Conservation (phyloP, 441 rosid species). For the Sinapis alba region DNA sequence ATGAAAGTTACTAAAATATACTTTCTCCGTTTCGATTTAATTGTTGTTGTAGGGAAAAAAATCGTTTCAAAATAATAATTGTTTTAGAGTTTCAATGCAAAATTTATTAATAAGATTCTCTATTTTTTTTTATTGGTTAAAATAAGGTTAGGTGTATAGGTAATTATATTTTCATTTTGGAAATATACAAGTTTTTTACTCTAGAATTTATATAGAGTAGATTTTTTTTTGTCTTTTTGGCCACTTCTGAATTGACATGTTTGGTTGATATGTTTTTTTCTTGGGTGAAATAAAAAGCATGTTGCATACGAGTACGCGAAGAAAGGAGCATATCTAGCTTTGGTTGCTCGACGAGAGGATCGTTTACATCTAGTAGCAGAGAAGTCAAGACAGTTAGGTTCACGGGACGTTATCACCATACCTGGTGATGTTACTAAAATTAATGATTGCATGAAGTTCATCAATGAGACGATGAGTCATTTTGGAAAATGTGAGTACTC, state of each 20-base stretch:
- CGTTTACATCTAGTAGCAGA: constrained; percentile 41
- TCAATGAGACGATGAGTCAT: constrained; percentile 37
- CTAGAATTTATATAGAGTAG: neutral
- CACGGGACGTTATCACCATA: constrained; percentile 36
- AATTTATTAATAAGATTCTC: too few species aligned
- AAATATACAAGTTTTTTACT: neutral
- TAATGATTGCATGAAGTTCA: constrained; percentile 40
- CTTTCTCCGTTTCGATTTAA: too few species aligned
- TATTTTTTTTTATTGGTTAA: too few species aligned
- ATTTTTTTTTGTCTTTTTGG: neutral
- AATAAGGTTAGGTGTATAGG: too few species aligned
- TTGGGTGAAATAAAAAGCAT: constrained; percentile 23
- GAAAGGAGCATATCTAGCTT: constrained; percentile 41
- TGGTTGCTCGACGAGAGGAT: constrained; percentile 35
- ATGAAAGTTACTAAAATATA: too few species aligned
- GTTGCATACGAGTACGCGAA: constrained; percentile 43
- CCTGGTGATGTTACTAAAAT: constrained; percentile 45
- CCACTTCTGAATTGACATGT: neutral
- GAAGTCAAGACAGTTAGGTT: constrained; percentile 34
- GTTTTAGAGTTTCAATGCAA: too few species aligned
- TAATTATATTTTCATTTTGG: too few species aligned
- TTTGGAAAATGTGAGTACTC: constrained; percentile 42
- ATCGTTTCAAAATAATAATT: too few species aligned
- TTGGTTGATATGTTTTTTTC: neutral
- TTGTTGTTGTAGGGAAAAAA: too few species aligned